phyloP scores from a whole-genome alignment of 352 stramenopile genomes.

The Phytopythium delawarense region DNA sequence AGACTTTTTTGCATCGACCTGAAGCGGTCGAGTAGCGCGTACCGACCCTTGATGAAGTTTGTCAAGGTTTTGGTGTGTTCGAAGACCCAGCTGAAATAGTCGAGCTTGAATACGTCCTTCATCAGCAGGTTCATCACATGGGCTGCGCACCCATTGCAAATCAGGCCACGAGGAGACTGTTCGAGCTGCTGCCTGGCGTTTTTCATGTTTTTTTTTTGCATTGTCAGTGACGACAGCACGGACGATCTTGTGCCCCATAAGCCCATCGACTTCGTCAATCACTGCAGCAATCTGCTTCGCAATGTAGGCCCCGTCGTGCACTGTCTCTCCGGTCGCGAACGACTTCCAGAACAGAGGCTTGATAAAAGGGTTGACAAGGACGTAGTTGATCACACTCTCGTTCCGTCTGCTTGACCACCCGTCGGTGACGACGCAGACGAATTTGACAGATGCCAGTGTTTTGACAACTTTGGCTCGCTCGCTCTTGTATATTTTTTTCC shows the following conservation, averaged over 20 bases:
- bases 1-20: constrained; percentile 2
- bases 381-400: constrained; percentile 14
- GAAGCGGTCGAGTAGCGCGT: constrained; percentile 9
- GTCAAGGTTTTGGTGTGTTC: neutral
- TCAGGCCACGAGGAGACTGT: neutral
- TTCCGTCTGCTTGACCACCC: constrained; percentile 8
- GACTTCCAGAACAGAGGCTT: constrained; percentile 11
- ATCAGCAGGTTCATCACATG: constrained; percentile 15
- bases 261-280: constrained; percentile 5
- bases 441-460: neutral
- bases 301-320: constrained; percentile 4
- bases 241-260: neutral
- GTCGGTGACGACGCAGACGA: constrained; percentile 6
- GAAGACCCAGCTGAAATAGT: neutral
- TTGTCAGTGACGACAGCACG: constrained; percentile 13
- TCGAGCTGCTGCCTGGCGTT: neutral
- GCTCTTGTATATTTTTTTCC: neutral
- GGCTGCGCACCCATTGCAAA: constrained; percentile 10
- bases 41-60: constrained; percentile 7
- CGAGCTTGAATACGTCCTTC: constrained; percentile 15
- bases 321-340: neutral
- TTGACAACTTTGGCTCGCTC: neutral
- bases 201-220: constrained; percentile 13
- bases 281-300: constrained; percentile 1
- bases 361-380: constrained; percentile 5